phyloP scores from a whole-genome alignment of 352 stramenopile genomes.

The Saprolegnia parasitica region DNA sequence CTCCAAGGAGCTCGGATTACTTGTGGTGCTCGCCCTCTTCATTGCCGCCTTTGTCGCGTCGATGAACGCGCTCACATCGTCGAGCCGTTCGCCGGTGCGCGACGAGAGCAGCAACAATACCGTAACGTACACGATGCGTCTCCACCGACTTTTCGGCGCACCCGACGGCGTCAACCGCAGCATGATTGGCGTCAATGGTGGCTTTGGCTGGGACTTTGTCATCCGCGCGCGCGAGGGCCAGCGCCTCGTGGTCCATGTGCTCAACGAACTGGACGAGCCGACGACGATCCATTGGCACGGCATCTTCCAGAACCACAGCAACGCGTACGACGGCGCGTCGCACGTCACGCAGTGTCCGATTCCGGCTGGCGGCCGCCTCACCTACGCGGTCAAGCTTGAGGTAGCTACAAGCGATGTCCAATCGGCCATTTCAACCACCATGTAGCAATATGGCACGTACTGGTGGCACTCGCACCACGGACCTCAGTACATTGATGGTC shows the following conservation, averaged over 20 bases:
- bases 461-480: slow-evolving; percentile 47
- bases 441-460: slow-evolving; percentile 43
- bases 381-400: slow-evolving; percentile 38
- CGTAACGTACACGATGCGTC: slow-evolving; percentile 11
- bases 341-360: slow-evolving; percentile 49
- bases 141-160: neutral
- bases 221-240: neutral
- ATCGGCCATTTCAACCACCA: neutral
- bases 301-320: slow-evolving; percentile 39
- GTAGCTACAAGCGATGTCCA: neutral
- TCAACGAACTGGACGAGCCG: slow-evolving; percentile 12
- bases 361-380: slow-evolving; percentile 36
- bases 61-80: neutral
- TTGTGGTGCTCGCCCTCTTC: neutral
- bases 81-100: too few relatives aligned
- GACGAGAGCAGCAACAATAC: neutral
- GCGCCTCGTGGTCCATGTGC: slow-evolving; percentile 9
- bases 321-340: slow-evolving; percentile 40
- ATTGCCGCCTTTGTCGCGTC: neutral
- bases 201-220: slow-evolving; percentile 14
- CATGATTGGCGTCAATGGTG: slow-evolving; percentile 12
- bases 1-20: neutral
- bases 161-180: slow-evolving; percentile 11
- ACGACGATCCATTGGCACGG: slow-evolving; percentile 48
- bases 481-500: slow-evolving; percentile 41